Evolutionary conservation across 768 basidiomycete species (phyloP).

Genomic region (Ramaria sp.): DNA sequence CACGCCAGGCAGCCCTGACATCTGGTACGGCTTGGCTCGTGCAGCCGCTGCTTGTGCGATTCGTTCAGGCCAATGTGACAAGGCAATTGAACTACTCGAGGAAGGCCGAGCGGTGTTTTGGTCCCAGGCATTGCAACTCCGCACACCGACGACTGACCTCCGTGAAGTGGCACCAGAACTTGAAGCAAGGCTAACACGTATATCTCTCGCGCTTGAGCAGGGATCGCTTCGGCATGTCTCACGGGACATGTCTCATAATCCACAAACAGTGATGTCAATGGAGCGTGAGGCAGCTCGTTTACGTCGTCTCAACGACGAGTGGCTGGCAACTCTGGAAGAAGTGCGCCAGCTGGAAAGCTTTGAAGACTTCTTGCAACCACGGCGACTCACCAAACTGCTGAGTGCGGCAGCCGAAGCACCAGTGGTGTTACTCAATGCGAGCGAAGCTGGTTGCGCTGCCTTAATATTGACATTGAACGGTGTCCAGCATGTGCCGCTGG

Average conservation of each 20-base stretch:
- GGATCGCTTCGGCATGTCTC: slow-evolving; percentile 8
- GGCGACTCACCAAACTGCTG: slow-evolving; percentile 9
- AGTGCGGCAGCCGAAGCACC: slow-evolving; percentile 13
- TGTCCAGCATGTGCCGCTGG: too few species aligned
- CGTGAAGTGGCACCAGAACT: slow-evolving; percentile 14
- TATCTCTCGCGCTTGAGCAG: slow-evolving; percentile 9
- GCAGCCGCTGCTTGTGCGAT: slow-evolving; percentile 21
- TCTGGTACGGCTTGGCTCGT: slow-evolving; percentile 8
- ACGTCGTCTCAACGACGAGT: slow-evolving; percentile 18
- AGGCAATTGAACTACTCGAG: slow-evolving; percentile 23
- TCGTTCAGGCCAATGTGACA: slow-evolving; percentile 14
- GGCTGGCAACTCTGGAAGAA: slow-evolving; percentile 15
- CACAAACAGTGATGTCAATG: background rate
- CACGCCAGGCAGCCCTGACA: slow-evolving; percentile 11
- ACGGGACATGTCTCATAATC: background rate
- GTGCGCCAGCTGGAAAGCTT: slow-evolving; percentile 11
- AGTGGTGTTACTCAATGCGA: slow-evolving; percentile 13
- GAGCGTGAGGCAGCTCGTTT: slow-evolving; percentile 12
- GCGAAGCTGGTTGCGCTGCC: slow-evolving; percentile 11
- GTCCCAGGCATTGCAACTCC: slow-evolving; percentile 19
- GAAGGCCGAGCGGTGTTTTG: slow-evolving; percentile 24
- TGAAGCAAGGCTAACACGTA: slow-evolving; percentile 14
- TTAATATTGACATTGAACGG: slow-evolving; percentile 1
- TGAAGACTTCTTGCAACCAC: slow-evolving; percentile 13
- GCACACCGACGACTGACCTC: slow-evolving; percentile 13